phyloP scores from a whole-genome alignment of 78 protist species.

The Tieghemostelium lacteum region DNA sequence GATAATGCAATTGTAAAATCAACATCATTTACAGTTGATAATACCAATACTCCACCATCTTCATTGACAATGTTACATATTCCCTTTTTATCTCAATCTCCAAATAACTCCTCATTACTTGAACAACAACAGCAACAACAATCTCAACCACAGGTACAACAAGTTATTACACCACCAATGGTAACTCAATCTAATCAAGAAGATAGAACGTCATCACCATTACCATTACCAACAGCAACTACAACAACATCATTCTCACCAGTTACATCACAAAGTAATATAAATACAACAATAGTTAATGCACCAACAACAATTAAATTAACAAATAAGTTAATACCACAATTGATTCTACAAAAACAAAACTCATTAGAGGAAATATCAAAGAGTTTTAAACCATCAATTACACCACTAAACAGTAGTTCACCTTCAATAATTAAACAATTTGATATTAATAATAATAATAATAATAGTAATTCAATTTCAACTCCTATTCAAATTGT shows the following conservation, averaged over 20 bases:
- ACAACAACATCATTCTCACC: neutral
- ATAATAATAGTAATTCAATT: neutral
- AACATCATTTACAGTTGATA: constrained; percentile 35
- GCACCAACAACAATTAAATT: too few relatives aligned
- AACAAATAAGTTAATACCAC: too few relatives aligned
- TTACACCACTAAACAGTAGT: too few relatives aligned
- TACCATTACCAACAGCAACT: constrained; percentile 19
- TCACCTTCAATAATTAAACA: too few relatives aligned
- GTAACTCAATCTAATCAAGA: neutral
- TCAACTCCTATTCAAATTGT: neutral
- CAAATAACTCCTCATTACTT: constrained; percentile 40
- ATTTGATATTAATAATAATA: neutral
- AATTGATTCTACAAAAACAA: too few relatives aligned
- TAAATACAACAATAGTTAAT: neutral
- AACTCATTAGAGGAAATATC: too few relatives aligned
- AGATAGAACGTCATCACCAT: neutral
- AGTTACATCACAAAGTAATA: neutral
- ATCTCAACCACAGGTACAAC: neutral
- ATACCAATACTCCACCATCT: constrained; percentile 2
- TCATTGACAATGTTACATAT: neutral
- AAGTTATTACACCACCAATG: too few relatives aligned
- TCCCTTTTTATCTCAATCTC: constrained; percentile 56
- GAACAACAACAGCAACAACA: constrained; percentile 1
- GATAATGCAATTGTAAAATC: constrained; percentile 11
- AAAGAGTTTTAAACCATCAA: too few relatives aligned